Base-by-base conservation (phyloP, 177 flowering plant genomes). In the Vitis hybrid region DNA sequence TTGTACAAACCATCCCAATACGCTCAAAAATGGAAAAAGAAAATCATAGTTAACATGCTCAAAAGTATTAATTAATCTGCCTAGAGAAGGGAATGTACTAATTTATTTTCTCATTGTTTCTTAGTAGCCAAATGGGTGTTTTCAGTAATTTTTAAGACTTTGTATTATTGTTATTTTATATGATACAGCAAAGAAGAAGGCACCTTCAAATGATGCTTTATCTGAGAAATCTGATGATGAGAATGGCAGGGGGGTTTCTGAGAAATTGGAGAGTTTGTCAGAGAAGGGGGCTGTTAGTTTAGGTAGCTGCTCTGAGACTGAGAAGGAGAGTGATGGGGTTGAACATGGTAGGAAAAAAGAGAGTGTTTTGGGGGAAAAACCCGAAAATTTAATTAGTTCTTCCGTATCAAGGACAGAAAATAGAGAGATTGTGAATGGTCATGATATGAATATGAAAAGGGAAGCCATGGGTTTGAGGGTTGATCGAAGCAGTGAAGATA, bases 111-210 rank as follows among this genome's bases (percentile, higher is more conserved):
- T 39, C 45, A 39, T 39, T 5, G n/a, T 1, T n/a, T 29, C 3
- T 31, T 10, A 51, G 51, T 10, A 31, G 33, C 31, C 18, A 3
- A 51, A 51, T 2, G 19, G 8, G 9, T 10, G 15, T 11, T 55
- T 70, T 55, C 26, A 48, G 12, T 16, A 22, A 59, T 71, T 71
- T 39, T 15, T 65, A 56, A 20, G 63, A 60, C 12, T 50, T 70
- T 58, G 45, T 9, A 9, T 7, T 39, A 39, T 59, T 61, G 14
- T 48, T 65, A 18, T 45, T 66, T 73, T 72, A 26, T 12, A 26
- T 59, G 56, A 18, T 71, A 55, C 90, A 87, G 91, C 83, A 26
- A 80, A 82, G 70, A 72, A 74, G 16, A 73, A 72, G 60, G 67
- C 69, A 31, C 15, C 52, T 31, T 50, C 45, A 55, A 65, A 65